Base-by-base conservation (phyloP, 345 rosid species). In the Acer saccharum region DNA sequence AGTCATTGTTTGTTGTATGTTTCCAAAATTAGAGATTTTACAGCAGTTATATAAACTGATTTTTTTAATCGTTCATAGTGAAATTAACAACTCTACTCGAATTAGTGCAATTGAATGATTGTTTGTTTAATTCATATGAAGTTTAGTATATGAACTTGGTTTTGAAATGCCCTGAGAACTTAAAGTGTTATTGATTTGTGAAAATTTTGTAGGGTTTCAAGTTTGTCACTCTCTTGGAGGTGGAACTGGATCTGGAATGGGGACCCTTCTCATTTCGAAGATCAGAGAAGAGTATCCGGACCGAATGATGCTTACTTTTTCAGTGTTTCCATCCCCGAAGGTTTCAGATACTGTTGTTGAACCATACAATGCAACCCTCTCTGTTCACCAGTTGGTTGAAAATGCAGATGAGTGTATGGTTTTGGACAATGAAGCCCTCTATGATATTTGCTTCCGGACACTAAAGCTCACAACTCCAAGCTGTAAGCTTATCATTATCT, bases 361-460 rank as follows among this genome's bases (percentile, higher is more conserved):
- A 78, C 94, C 94, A 61, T 90, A 90, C 80, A 90, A 90, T 68
- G 94, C 92, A 6, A 90, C 94, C 23, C 92, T 90, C 77, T 90
- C 94, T 27, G 94, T 90, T 63, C 94, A 90, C 71, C 94, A 90
- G 81, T 87, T 90, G 1, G 94, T 90, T 60, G 94, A 90, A 87
- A 90, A 90, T 75, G 94, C 94, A 1, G 94, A 90, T 71, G 94
- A 90, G 80, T 87, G 93, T 73, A 90, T 90, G 92, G 92, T 90
- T 75, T 83, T 90, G 76, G 93, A 90, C 75, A 90, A 90, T 16
- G 94, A 90, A 61, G 94, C 94, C 74, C 90, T 90, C 14, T 90
- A 90, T 73, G 94, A 90, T 39, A 90, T 90, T 65, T 90, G 94
- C 84, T 90, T 90, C 86, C 82, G 94, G 17, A 90, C 94, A 65